Base-by-base conservation (phyloP, 1,139 yeast genomes). In the Geotrichum phurueaensis region DNA sequence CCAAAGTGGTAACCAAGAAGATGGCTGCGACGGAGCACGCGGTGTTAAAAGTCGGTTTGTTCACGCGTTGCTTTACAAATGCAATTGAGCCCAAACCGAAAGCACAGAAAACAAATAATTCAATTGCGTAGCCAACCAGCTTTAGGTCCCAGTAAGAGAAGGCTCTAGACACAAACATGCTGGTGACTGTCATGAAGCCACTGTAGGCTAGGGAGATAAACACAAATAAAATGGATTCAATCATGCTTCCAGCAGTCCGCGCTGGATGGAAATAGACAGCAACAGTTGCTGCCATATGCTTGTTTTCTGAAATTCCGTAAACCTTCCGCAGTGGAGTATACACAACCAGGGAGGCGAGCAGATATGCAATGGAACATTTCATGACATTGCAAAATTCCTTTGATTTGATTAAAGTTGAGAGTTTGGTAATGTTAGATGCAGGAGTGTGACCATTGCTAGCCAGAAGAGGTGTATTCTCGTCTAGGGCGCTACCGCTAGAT, bases 221-320 rank as follows among this genome's bases (percentile, higher is more conserved):
- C 13, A 85, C 94, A 73, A 83, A 89, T 53, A 83, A 69, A 25
- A 87, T 72, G 10, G 91, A 84, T 69, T 89, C 91, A 62, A 84
- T 81, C 95, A 89, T 89, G 27, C 89, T 83, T 0, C 96, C 96
- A 61, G 83, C 82, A 0, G 95, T 81, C 58, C 96, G 73, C 2
- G 92, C 82, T 0, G 96, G 94, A 68, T 89, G 95, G 76, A 89
- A 89, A 71, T 89, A 89, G 2, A 89, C 95, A 0, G 89, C 88
- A 20, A 86, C 87, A 0, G 96, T 89, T 27, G 96, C 90, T 7
- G 87, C 84, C 67, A 88, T 81, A 73, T 89, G 96, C 70, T 89
- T 89, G 29, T 87, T 84, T 71, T 87, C 94, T 20, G 89, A 81
- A 50, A 76, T 71, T 0, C 96, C 96, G 58, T 88, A 71, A 1